Percentiles rank a stretch among this genome's conserved stretches.
Conservation (phyloP, 768 basidiomycete genomes). For the Suillus lakei region DNA sequence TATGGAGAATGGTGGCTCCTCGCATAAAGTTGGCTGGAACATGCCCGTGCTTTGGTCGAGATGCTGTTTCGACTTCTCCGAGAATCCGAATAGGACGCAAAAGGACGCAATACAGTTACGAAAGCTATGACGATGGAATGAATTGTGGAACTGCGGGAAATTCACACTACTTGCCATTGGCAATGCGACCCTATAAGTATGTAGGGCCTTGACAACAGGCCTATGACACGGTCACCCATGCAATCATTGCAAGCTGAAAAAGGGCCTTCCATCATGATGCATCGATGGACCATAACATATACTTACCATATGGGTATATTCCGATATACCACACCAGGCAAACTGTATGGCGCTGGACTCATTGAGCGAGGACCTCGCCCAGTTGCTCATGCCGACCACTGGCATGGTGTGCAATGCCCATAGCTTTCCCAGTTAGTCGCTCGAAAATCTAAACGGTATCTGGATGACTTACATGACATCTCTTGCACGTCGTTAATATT, state of each 20-base stretch:
- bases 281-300: background rate
- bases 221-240: background rate
- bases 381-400: background rate
- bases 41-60: background rate
- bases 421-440: background rate
- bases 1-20: background rate
- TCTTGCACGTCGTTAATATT: background rate
- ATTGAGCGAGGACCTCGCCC: too few species aligned
- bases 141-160: background rate
- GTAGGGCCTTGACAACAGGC: background rate
- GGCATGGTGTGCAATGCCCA: background rate
- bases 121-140: background rate
- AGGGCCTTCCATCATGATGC: background rate
- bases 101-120: background rate
- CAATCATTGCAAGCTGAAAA: background rate
- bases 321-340: too few species aligned
- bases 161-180: background rate
- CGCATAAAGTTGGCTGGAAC: background rate
- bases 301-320: too few species aligned
- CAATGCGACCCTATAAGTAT: background rate
- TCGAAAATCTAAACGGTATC: background rate
- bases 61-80: background rate
- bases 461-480: background rate
- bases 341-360: too few species aligned
- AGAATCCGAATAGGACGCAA: background rate